Evolutionary conservation across 257 asterid species (phyloP), one percentile per base, ranked within the genome.

Genomic region (Solanum paucissectum): DNA sequence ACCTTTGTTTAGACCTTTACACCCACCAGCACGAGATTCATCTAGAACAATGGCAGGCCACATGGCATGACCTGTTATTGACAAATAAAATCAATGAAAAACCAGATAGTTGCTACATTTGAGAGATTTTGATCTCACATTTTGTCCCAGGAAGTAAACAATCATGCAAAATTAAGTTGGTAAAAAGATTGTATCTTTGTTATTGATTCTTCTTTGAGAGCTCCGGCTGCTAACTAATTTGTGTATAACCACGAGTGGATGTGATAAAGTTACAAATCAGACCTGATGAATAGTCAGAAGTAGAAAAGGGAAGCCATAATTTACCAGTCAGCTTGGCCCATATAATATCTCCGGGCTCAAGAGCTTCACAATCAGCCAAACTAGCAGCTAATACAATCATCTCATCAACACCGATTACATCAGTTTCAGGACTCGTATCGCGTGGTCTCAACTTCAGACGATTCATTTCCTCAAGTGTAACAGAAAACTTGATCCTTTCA

Each of bases 241-340:
- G 44, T 9, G 84, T 4, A 32, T 25, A 82, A 82, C 69, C 44
- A 82, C 23, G 69, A 46, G 27, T 46, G 44, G 85, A 18, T 52
- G 66, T 29, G 69, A 82, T 81, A 49, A 27, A 81, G 29, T 82
- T 32, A 64, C 69, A 49, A 82, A 68, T 12, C 69, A 82, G 14
- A 82, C 32, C 44, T 82, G 32, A 29, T 16, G 12, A 71, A 46
- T 36, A 13, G 18, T 37, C 72, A 86, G 75, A 88, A 37, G 73
- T n/a, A 68, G 87, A 40, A 44, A 75, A 13, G 86, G 89, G 88
- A 49, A 33, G 69, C 32, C 69, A 49, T 29, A 81, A 46, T 49
- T 64, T 85, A 97, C 99, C 99, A 88, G 99, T 94, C 88, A 97
- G 96, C 94, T 97, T 97, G 68, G 99, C 99, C 99, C 99, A 97